phyloP scores from a whole-genome alignment of 129 eudicot genomes.

The Flaveria bidentis region DNA sequence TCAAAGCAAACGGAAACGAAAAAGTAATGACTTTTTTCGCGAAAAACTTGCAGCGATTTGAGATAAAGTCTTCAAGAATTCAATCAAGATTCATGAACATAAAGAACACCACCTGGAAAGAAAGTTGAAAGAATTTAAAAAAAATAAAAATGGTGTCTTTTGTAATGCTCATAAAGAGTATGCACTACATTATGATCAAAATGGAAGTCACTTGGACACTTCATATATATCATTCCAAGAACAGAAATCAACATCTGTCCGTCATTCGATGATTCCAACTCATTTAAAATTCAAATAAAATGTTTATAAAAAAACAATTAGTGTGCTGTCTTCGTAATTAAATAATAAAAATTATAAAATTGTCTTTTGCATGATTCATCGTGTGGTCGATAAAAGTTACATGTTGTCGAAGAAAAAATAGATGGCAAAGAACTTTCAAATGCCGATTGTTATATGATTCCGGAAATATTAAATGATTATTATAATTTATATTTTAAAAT shows the following conservation, averaged over 20 bases:
- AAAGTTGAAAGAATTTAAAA: neutral
- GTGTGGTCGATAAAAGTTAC: neutral
- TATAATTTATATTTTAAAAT: conserved; percentile 15
- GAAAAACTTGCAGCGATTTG: conserved; percentile 13
- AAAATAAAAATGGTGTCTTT: neutral
- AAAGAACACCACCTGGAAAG: neutral
- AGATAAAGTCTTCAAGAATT: neutral
- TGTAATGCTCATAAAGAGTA: conserved; percentile 27
- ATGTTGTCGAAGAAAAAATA: neutral
- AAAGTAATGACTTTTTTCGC: neutral
- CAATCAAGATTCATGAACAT: conserved; percentile 34
- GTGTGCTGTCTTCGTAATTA: neutral
- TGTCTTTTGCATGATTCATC: conserved; percentile 33
- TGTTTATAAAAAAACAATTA: neutral
- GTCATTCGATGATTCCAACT: conserved; percentile 48
- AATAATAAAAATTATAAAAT: neutral
- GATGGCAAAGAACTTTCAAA: conserved; percentile 13
- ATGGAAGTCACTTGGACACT: conserved; percentile 37
- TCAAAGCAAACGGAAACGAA: neutral
- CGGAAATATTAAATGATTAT: neutral
- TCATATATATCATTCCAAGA: conserved; percentile 51
- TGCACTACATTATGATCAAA: conserved; percentile 29
- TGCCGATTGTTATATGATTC: conserved; percentile 32
- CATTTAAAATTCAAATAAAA: conserved; percentile 30
- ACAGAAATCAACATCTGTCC: conserved; percentile 38